Evolutionary conservation across 2,329 filamentous ascomycete species (phyloP), one percentile per base, ranked within the genome.

Genomic region (Claviceps quebecensis): DNA sequence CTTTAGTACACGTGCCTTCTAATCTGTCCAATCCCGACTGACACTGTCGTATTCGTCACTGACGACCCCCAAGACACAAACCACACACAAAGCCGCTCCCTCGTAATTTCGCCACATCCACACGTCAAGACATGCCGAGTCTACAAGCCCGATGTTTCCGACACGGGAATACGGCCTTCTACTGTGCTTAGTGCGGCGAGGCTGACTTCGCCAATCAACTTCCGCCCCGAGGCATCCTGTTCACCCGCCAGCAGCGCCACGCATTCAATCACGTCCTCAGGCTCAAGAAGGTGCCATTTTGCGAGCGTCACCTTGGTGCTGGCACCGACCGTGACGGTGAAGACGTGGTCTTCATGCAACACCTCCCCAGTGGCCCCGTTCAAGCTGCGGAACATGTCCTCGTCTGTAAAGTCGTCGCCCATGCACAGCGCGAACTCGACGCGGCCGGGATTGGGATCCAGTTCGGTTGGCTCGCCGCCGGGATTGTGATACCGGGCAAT

Each of bases 331-430:
- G 89, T 95, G 44, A 95, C 87, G 2, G 88, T 87, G 69, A 94
- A 97, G 56, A 95, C 80, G 61, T 89, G 80, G 38, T 87, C 71
- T 16, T 63, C 56, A 64, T 68, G 69, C 56, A 62, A 76, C 66
- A 69, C 82, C 63, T 61, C 76, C 65, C 71, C 75, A 2, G 72
- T 75, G 4, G 77, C 65, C 0, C 70, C 72, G 60, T 81, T 81
- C 45, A 97, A 76, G 14, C 88, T 84, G 52, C 87, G 86, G 79
- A 97, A 97, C 80, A 83, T 83, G 83, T 95, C 91, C 76, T 98
- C 93, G 64, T 98, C 93, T 5, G 93, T 98, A 59, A 93, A 94
- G 63, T 98, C 93, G 66, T 98, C 93, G 43, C 93, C 93, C 55
- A 90, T 72, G 67, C 93, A 98, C 49, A 97, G 75, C 11, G 94